Percentiles rank a stretch among this genome's conserved stretches.
Evolutionary conservation across 1,284 basidiomycete genomes (phyloP).

Genomic region (Cutaneotrichosporon sp.): DNA sequence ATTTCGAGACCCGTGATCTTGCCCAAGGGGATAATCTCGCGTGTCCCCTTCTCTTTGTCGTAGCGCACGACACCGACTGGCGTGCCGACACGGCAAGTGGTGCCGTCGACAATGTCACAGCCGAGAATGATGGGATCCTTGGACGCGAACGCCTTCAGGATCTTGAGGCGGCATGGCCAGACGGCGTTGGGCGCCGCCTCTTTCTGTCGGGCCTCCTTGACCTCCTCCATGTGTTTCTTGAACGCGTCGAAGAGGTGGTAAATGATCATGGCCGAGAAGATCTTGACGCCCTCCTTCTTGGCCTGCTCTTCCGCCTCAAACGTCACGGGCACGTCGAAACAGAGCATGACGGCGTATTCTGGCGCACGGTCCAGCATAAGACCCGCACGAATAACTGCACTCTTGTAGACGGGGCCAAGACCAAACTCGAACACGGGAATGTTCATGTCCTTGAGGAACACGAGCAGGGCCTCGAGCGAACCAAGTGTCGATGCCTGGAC

Average conservation of each 20-base stretch:
- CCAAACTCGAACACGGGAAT: constrained; percentile 97
- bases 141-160: constrained; percentile 88
- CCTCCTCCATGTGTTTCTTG: constrained; percentile 91
- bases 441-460: constrained; percentile 92
- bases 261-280: constrained; percentile 86
- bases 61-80: constrained; percentile 90
- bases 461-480: constrained; percentile 92
- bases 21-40: constrained; percentile 84
- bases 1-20: constrained; percentile 95
- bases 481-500: constrained; percentile 98
- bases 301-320: constrained; percentile 87
- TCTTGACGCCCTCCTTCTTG: constrained; percentile 84
- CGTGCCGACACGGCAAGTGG: constrained; percentile 80
- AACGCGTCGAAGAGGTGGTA: constrained; percentile 98
- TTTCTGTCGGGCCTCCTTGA: constrained; percentile 82
- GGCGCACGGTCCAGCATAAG: constrained; percentile 96
- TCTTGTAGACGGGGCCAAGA: constrained; percentile 96
- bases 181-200: constrained; percentile 93
- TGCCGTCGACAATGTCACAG: constrained; percentile 91
- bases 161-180: constrained; percentile 94
- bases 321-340: constrained; percentile 86
- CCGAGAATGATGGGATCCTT: constrained; percentile 97
- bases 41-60: constrained; percentile 74
- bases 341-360: constrained; percentile 90
- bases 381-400: constrained; percentile 85